phyloP scores from a whole-genome alignment of 805 yeast species.

The Torulaspora maleeae region DNA sequence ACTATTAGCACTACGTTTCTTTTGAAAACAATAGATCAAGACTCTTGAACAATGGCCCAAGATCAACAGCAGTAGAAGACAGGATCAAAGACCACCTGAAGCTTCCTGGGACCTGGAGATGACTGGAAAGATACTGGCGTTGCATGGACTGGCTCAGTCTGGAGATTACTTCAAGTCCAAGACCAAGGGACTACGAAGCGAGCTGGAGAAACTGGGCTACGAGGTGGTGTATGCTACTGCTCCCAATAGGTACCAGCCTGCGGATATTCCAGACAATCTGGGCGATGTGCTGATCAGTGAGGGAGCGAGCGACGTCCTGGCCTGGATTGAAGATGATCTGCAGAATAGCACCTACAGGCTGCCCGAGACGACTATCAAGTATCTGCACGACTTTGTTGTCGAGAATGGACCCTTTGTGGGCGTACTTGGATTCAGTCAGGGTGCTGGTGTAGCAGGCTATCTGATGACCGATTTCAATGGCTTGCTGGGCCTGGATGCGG shows the following conservation, averaged over 20 bases:
- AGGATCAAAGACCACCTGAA: background rate
- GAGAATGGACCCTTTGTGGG: slow-evolving; percentile 78
- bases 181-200: slow-evolving; percentile 77
- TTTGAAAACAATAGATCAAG: background rate
- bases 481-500: slow-evolving; percentile 36
- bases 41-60: background rate
- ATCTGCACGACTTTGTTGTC: slow-evolving; percentile 43
- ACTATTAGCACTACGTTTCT: slow-evolving; percentile 1
- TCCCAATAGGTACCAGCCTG: slow-evolving; percentile 56
- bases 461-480: slow-evolving; percentile 54
- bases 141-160: slow-evolving; percentile 88
- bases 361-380: slow-evolving; percentile 39
- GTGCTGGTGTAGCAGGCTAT: slow-evolving; percentile 79
- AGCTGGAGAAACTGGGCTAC: slow-evolving; percentile 53
- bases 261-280: slow-evolving; percentile 58
- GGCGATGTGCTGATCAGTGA: slow-evolving; percentile 29
- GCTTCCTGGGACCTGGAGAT: slow-evolving; percentile 8
- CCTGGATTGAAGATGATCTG: slow-evolving; percentile 64
- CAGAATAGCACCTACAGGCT: slow-evolving; percentile 35
- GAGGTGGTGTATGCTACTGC: slow-evolving; percentile 73
- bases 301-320: slow-evolving; percentile 35
- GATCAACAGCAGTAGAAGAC: background rate
- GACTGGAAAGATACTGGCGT: slow-evolving; percentile 57
- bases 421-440: slow-evolving; percentile 87
- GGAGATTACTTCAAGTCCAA: slow-evolving; percentile 77